Base-by-base conservation (phyloP, 306 rosid genomes). In the Inga laurina region DNA sequence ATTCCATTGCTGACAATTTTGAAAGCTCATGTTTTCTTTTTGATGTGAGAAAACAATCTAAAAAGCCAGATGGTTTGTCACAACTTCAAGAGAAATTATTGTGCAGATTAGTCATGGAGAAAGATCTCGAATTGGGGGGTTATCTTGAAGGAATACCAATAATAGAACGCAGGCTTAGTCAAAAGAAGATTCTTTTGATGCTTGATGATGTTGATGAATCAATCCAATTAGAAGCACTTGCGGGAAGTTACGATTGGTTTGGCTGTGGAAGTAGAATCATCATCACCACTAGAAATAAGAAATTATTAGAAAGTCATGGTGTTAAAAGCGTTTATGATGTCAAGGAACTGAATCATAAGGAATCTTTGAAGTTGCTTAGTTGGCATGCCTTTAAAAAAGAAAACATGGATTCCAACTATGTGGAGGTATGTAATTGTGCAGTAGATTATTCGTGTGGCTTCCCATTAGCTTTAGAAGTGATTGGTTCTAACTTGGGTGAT, bases 171-270 rank as follows among this genome's bases (percentile, higher is more conserved):
- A 52, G 70, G 30, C 65, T 64, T 57, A 7, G 13, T 41, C 48
- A 59, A 3, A 0, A 16, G 19, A 14, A 79, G 19, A 57, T 57
- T 57, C 5, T 80, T 14, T 5, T 79, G 3, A 18, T 71, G 39
- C 78, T 80, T 54, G 83, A 80, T 22, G 59, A 70, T 54, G 78
- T 80, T 4, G 78, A 80, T 3, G 8, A 71, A 39, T 3, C 24
- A 8, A 8, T 39, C 1, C 77, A 80, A 24, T 52, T 80, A 44
- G 24, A 16, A 8, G 52, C 44, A 3, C 39, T 80, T 2, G 83
- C 7, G 14, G 78, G 77, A 46, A 45, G 27, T 3, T 5, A 2
- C 19, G 18, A 51, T 69, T 79, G 82, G 82, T 79, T 79, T 52
- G 82, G 82, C 1, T 10, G n/a, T 32, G 67, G 66, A 6, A 79